These are phyloP conservation scores for Nemophila menziesii DNA, from an alignment of 257 asterid genomes.

Conservation along the genomic window DNA sequence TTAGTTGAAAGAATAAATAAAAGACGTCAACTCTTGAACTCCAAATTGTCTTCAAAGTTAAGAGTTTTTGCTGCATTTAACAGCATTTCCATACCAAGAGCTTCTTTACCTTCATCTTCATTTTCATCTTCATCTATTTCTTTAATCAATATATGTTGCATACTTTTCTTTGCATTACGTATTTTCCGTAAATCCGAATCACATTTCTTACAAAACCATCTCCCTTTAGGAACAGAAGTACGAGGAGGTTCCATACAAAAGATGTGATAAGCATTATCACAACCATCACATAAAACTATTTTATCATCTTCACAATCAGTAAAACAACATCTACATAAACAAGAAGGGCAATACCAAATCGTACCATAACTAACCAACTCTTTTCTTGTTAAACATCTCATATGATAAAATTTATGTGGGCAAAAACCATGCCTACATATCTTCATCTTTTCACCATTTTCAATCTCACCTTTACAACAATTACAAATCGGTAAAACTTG, in stretches of 20 bases:
- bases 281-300: constrained; percentile 80
- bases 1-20: too few species aligned
- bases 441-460: constrained; percentile 30
- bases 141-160: constrained; percentile 21
- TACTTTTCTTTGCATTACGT: constrained; percentile 35
- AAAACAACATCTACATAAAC: constrained; percentile 71
- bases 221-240: constrained; percentile 42
- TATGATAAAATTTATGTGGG: constrained; percentile 74
- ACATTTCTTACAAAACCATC: constrained; percentile 73
- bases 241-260: constrained; percentile 76
- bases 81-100: constrained; percentile 73
- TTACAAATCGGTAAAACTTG: constrained; percentile 32
- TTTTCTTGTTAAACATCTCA: constrained; percentile 50
- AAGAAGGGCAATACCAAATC: constrained; percentile 88
- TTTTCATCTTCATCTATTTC: constrained; percentile 14
- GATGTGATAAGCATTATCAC: constrained; percentile 78
- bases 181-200: constrained; percentile 35
- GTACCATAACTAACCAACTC: constrained; percentile 48
- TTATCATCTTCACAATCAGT: constrained; percentile 63
- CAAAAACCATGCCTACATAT: constrained; percentile 68
- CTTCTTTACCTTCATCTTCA: constrained; percentile 20
- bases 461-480: constrained; percentile 40
- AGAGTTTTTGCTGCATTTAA: constrained; percentile 67
- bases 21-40: constrained; percentile 11
- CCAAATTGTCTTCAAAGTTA: constrained; percentile 49